phyloP scores from a whole-genome alignment of 2,329 filamentous ascomycete genomes.

The Trichoderma arundinaceum region DNA sequence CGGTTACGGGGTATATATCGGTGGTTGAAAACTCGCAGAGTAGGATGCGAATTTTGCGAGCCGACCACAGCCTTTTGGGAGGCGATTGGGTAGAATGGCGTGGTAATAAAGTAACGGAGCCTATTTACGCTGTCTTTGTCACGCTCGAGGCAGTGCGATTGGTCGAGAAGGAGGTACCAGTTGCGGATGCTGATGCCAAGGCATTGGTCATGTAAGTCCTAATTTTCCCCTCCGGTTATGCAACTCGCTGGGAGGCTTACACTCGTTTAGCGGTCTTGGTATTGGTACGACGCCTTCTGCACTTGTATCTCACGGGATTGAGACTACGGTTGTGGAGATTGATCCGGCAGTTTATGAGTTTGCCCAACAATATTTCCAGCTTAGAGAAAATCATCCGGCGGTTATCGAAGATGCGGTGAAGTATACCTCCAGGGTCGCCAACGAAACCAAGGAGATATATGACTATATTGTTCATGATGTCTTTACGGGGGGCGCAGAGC shows the following conservation, averaged over 20 bases:
- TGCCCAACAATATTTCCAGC: conserved; percentile 79
- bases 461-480: conserved; percentile 98
- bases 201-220: conserved; percentile 80
- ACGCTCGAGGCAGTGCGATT: conserved; percentile 92
- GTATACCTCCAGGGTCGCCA: conserved; percentile 61
- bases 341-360: conserved; percentile 88
- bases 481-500: conserved; percentile 95
- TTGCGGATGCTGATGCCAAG: conserved; percentile 69
- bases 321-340: conserved; percentile 93
- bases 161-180: conserved; percentile 63
- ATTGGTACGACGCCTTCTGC: conserved; percentile 91
- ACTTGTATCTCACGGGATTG: conserved; percentile 83
- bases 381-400: conserved; percentile 78
- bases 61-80: conserved; percentile 91
- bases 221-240: neutral
- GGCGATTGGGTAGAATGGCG: conserved; percentile 78
- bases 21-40: conserved; percentile 77
- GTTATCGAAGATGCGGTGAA: conserved; percentile 80
- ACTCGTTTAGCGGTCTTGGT: conserved; percentile 73
- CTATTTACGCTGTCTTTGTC: conserved; percentile 94
- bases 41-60: conserved; percentile 82
- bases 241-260: neutral
- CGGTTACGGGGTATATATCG: conserved; percentile 88
- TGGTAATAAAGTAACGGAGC: conserved; percentile 70
- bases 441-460: conserved; percentile 59